phyloP scores from a whole-genome alignment of 1,284 basidiomycete genomes.

The Volvariella surrecta region DNA sequence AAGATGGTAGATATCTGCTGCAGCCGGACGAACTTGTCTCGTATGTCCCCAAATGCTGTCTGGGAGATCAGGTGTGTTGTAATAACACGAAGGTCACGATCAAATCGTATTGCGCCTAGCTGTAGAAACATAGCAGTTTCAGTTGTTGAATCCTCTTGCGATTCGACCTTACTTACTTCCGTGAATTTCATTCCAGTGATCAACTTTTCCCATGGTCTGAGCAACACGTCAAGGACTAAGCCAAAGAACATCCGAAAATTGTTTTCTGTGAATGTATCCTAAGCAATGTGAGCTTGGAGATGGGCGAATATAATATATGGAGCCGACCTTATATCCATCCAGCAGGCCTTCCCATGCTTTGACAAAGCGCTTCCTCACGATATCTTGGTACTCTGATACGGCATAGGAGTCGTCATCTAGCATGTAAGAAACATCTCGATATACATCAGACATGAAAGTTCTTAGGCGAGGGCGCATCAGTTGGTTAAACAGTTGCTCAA shows the following conservation, averaged over 20 bases:
- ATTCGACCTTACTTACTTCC: slow-evolving; percentile 44
- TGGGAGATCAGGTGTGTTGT: slow-evolving; percentile 80
- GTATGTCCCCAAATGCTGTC: slow-evolving; percentile 77
- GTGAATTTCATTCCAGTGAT: slow-evolving; percentile 78
- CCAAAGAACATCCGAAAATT: slow-evolving; percentile 87
- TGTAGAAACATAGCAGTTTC: slow-evolving; percentile 21
- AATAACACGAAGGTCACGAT: slow-evolving; percentile 85
- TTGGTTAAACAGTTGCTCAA: slow-evolving; percentile 94
- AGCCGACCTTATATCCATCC: slow-evolving; percentile 74
- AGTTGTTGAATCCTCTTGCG: slow-evolving; percentile 1
- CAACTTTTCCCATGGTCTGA: slow-evolving; percentile 91
- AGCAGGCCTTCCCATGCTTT: slow-evolving; percentile 80
- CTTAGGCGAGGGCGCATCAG: slow-evolving; percentile 81
- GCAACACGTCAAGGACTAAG: slow-evolving; percentile 77
- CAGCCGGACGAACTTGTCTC: slow-evolving; percentile 87
- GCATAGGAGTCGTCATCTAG: slow-evolving; percentile 86
- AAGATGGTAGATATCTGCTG: slow-evolving; percentile 92
- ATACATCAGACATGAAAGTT: slow-evolving; percentile 78
- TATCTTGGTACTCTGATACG: slow-evolving; percentile 77
- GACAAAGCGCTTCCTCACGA: slow-evolving; percentile 83
- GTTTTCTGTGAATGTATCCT: slow-evolving; percentile 76
- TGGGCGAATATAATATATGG: no score
- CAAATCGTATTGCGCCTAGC: slow-evolving; percentile 96
- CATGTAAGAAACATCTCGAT: slow-evolving; percentile 83
- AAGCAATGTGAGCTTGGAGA: no score